phyloP scores from a whole-genome alignment of 2,329 filamentous ascomycete species.

The Scedosporium minutisporum region DNA sequence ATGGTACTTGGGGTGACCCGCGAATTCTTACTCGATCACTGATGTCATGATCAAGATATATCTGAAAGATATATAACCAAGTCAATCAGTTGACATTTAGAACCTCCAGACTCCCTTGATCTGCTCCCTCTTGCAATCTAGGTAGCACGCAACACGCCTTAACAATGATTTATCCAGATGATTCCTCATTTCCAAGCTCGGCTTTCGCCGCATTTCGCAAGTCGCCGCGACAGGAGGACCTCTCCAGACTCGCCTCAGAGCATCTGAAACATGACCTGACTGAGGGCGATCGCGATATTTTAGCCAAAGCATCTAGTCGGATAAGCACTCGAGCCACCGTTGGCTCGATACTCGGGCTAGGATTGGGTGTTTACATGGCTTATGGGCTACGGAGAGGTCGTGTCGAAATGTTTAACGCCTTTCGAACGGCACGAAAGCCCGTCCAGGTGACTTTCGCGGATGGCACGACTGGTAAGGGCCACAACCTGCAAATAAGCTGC shows the following conservation, averaged over 20 bases:
- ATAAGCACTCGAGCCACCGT: conserved; percentile 45
- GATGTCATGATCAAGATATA: too few species aligned
- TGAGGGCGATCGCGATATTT: conserved; percentile 47
- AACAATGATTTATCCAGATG: too few species aligned
- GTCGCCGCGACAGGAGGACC: conserved; percentile 32
- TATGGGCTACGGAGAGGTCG: conserved; percentile 46
- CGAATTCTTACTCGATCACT: too few species aligned
- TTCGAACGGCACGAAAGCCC: conserved; percentile 52
- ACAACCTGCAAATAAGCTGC: too few species aligned
- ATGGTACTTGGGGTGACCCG: too few species aligned
- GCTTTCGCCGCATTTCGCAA: conserved; percentile 23
- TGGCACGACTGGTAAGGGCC: conserved; percentile 44
- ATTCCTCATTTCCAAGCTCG: not conserved
- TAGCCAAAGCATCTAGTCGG: conserved; percentile 44
- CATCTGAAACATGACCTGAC: conserved; percentile 45
- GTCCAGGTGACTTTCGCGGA: conserved; percentile 51
- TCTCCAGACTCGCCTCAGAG: conserved; percentile 44
- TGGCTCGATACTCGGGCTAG: conserved; percentile 51
- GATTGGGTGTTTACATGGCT: conserved; percentile 48
- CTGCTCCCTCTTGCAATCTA: too few species aligned
- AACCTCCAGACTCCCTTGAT: too few species aligned
- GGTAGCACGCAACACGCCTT: too few species aligned
- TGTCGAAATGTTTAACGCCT: conserved; percentile 49
- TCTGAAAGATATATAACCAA: too few species aligned
- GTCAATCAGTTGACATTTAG: too few species aligned